Conservation (phyloP, 768 basidiomycete species). For the Boletus vinaceobasis region DNA sequence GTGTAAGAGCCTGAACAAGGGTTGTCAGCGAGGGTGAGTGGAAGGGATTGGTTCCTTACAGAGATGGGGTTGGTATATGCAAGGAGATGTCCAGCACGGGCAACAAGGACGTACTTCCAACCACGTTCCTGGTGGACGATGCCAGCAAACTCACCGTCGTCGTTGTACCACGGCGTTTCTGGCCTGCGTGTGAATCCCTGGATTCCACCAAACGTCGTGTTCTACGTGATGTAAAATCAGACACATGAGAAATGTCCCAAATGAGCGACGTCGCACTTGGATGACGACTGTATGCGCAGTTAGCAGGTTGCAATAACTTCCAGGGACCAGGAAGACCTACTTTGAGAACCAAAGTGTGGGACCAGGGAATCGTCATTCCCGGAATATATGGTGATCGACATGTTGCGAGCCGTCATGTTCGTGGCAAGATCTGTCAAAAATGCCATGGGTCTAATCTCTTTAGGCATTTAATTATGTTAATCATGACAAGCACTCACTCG, state of each 20-base stretch:
- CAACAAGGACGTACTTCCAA: slow-evolving; percentile 44
- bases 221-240: slow-evolving; percentile 37
- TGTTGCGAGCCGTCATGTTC: slow-evolving; percentile 48
- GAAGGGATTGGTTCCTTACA: slow-evolving; percentile 36
- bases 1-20: slow-evolving; percentile 47
- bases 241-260: background rate
- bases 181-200: slow-evolving; percentile 71
- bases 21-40: background rate
- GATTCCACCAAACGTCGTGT: slow-evolving; percentile 77
- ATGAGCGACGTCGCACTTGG: slow-evolving; percentile 35
- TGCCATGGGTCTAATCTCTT: slow-evolving; percentile 40
- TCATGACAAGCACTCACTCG: slow-evolving; percentile 26
- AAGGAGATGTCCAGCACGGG: slow-evolving; percentile 38
- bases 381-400: slow-evolving; percentile 55
- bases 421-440: slow-evolving; percentile 64
- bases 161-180: slow-evolving; percentile 62
- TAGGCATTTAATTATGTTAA: background rate
- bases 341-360: slow-evolving; percentile 59
- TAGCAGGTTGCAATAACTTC: background rate
- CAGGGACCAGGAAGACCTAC: slow-evolving; percentile 31
- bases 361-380: slow-evolving; percentile 68
- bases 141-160: slow-evolving; percentile 53
- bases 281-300: slow-evolving; percentile 43
- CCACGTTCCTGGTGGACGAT: slow-evolving; percentile 72
- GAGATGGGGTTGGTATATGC: slow-evolving; percentile 32